Conservation (phyloP, 192 early-diverging fungal species). For the Backusella tarrabulga region DNA sequence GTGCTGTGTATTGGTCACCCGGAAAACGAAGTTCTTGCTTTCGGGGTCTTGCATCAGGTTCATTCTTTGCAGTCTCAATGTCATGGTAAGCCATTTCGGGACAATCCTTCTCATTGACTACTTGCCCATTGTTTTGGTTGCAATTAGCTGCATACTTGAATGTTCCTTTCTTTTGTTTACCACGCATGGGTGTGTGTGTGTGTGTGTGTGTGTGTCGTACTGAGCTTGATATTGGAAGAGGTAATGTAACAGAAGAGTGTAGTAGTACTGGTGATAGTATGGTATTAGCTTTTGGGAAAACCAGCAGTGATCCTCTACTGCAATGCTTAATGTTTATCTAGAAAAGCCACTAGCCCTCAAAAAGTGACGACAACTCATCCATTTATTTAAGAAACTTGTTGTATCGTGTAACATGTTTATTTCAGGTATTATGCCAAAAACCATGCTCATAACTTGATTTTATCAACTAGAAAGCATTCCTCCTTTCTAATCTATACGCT, state of each 20-base stretch:
- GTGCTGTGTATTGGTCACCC: slow-evolving; percentile 79
- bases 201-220: neutral
- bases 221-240: neutral
- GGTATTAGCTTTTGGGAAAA: too few species aligned
- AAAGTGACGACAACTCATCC: too few species aligned
- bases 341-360: too few species aligned
- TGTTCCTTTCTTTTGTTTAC: slow-evolving; percentile 13
- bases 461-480: too few species aligned
- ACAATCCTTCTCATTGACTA: slow-evolving; percentile 19
- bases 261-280: neutral
- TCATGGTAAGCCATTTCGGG: slow-evolving; percentile 35
- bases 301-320: too few species aligned
- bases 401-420: too few species aligned
- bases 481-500: too few species aligned
- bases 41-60: slow-evolving; percentile 56
- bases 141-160: neutral
- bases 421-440: too few species aligned
- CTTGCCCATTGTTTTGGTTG: slow-evolving; percentile 9
- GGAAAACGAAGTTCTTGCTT: slow-evolving; percentile 70
- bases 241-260: slow-evolving; percentile 18
- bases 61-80: slow-evolving; percentile 39
- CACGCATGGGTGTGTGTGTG: neutral
- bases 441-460: too few species aligned
- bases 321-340: too few species aligned
- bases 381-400: too few species aligned